Base-by-base conservation (phyloP, 2,329 filamentous ascomycete species). In the Colletotrichum higginsianum region DNA sequence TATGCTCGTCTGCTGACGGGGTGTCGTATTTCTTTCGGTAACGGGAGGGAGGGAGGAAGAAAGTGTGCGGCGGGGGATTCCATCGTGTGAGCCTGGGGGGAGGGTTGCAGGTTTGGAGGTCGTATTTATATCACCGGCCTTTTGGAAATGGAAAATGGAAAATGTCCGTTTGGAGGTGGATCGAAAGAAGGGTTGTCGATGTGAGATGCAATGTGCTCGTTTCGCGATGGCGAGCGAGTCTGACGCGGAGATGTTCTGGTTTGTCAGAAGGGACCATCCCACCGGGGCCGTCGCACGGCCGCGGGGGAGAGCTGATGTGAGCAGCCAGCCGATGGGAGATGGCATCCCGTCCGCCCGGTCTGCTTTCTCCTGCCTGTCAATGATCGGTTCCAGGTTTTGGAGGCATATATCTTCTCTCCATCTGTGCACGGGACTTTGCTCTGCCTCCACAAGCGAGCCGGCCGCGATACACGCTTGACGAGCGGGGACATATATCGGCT, bases 201-300 rank as follows among this genome's bases (percentile, higher is more conserved):
- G 44, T 9, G 46, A 8, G 30, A 2, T 35, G 30, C 30, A 8
- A 35, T 9, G n/a, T 21, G 11, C 12, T 12, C 18, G 46, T 49
- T 9, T 21, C 46, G 46, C 9, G 18, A n/a, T 21, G n/a, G 21
- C 46, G 42, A 9, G 12, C 46, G 46, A 35, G 30, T 35, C 21
- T 23, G 46, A 49, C 21, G 46, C n/a, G n/a, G 12, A 1, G 46
- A 6, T 49, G 18, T 35, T 35, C 18, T 49, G n/a, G 9, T 49
- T 49, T 49, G 46, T 23, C 46, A 49, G 46, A 23, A 8, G n/a
- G 8, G 46, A n/a, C n/a, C 46, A 49, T 49, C 46, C 46, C 46
- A 49, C 46, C 46, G 46, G 46, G n/a, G 46, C 46, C 46, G 46
- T 49, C 46, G 46, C 46, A n/a, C 46, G 46, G n/a, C 46, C 46